Evolutionary conservation across 1,139 yeast species (phyloP), one percentile per base, ranked within the genome.

Genomic region (Candida glucosophila): DNA sequence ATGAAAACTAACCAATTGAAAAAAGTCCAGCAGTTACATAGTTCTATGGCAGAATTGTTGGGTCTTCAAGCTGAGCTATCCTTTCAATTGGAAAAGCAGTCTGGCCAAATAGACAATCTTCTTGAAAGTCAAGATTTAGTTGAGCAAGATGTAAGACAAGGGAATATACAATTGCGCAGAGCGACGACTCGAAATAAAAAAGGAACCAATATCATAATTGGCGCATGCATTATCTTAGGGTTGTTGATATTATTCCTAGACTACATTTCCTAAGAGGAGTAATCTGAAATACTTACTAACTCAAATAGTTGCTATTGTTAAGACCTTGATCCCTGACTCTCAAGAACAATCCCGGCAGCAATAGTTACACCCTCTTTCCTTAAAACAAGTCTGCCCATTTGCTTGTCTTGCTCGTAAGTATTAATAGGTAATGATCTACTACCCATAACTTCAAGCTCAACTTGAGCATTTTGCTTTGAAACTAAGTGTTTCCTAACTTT

Each of bases 281-380:
- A 19, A 27, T 9, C n/a, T 10, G n/a, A n/a, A 11, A 9, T 14
- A 12, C n/a, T 25, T 30, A 31, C 24, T 30, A 28, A 24, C n/a
- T n/a, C n/a, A n/a, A n/a, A n/a, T n/a, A n/a, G n/a, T n/a, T n/a
- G n/a, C n/a, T n/a, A n/a, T n/a, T n/a, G n/a, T n/a, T n/a, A n/a
- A n/a, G n/a, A n/a, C n/a, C n/a, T n/a, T n/a, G n/a, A n/a, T n/a
- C n/a, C n/a, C n/a, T n/a, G n/a, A n/a, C n/a, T n/a, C n/a, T 51
- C 50, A 12, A 47, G 29, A 20, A 77, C 75, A 2, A 62, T 64
- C 15, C 97, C 97, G 0, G 96, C 95, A 6, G 94, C 97, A 25
- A 90, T 69, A 0, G 96, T 85, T 15, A 62, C 47, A 3, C 97
- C 96, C 40, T 83, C 95, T 41, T 79, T 74, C 44, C 98, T 74